Evolutionary conservation across 495 filamentous ascomycete species (phyloP), one percentile per base, ranked within the genome.

Genomic region (Trichoderma parareesei): DNA sequence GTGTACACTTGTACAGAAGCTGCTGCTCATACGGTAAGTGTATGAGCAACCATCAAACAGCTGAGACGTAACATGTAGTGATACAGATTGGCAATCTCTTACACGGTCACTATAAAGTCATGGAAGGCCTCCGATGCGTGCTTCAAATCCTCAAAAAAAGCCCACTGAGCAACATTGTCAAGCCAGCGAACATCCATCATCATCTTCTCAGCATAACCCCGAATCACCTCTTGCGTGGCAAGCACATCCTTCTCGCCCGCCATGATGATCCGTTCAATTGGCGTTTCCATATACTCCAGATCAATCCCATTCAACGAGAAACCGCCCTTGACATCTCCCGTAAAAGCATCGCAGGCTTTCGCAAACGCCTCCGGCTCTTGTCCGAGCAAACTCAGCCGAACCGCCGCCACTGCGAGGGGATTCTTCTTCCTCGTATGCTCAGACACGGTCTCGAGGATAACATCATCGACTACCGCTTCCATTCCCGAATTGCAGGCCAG

Each of bases 301-400:
- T 49, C n/a, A 18, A 49, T 3, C 0, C 20, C 20, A 8, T 49
- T 18, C 4, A 49, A 5, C 4, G 46, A 18, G 5, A 49, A 5
- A 1, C 16, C 16, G 18, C 7, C 46, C 20, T 49, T 16, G 27
- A 27, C 27, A 49, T n/a, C 46, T 18, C 5, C 20, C 5, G 46
- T 18, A 49, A 49, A 49, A 2, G 46, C 46, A 46, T 20, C 18
- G n/a, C n/a, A 49, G 4, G 46, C 46, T 18, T 49, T 49, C 18
- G 46, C 46, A 49, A 49, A 49, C 9, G 46, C 14, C 5, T 49
- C 46, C n/a, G 46, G 46, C n/a, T 49, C 46, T 57, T 57, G 53
- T 13, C 53, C 33, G 37, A 33, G 53, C 53, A 37, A 38, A 27
- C 53, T 57, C 6, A 37, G 53, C 27, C 33, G 33, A 57, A 57